These are phyloP conservation scores for Alternaria sp. DNA, from an alignment of 2,329 filamentous ascomycete genomes.

Conservation along the genomic window DNA sequence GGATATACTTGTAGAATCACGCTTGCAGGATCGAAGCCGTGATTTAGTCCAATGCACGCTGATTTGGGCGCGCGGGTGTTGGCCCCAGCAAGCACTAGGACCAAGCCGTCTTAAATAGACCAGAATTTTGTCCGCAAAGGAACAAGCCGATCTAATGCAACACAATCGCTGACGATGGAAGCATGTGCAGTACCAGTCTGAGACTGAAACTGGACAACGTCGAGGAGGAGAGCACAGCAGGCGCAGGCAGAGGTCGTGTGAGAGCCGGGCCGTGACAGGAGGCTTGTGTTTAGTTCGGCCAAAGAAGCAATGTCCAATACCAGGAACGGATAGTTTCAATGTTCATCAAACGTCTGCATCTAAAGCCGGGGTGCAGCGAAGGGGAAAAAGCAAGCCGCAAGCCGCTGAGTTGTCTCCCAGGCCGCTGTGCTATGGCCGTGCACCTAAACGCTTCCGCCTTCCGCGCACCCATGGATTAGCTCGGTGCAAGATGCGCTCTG, in stretches of 20 bases:
- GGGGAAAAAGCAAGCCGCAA: conserved; percentile 37
- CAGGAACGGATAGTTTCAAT: conserved; percentile 36
- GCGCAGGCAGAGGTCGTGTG: conserved; percentile 37
- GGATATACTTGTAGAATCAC: conserved; percentile 21
- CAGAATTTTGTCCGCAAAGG: conserved; percentile 28
- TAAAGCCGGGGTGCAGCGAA: conserved; percentile 35
- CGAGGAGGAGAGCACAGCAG: conserved; percentile 43
- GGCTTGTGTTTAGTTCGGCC: conserved; percentile 36
- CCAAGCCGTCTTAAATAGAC: conserved; percentile 42
- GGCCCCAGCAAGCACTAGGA: conserved; percentile 43
- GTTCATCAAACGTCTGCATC: conserved; percentile 38
- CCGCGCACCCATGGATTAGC: conserved; percentile 32
- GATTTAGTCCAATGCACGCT: conserved; percentile 33
- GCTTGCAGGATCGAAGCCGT: conserved; percentile 25
- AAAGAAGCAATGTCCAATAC: conserved; percentile 36
- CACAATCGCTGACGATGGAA: conserved; percentile 36
- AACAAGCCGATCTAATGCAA: conserved; percentile 35
- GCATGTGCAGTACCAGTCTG: conserved; percentile 40
- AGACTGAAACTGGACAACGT: conserved; percentile 45
- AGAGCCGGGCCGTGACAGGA: conserved; percentile 36
- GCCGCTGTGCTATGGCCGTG: conserved; percentile 33
- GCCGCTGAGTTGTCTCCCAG: conserved; percentile 27
- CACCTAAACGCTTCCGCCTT: conserved; percentile 43
- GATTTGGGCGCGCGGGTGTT: conserved; percentile 37
- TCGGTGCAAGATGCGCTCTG: conserved; percentile 28